Conservation (phyloP, 192 early-diverging fungal genomes). For the Backusella westeae region DNA sequence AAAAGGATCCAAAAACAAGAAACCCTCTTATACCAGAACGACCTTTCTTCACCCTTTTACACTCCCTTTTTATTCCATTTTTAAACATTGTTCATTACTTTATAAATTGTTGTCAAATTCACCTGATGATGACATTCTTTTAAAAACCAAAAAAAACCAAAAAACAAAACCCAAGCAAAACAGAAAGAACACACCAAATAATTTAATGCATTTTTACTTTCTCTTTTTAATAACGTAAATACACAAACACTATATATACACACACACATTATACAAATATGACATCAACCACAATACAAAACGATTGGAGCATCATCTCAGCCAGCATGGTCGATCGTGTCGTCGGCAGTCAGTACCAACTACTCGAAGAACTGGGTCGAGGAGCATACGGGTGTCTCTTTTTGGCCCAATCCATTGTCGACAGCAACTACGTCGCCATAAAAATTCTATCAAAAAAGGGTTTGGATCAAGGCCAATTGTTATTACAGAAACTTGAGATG, state of each 20-base stretch:
- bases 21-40: too few species aligned
- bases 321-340: conserved; percentile 8
- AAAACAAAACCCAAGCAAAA: not conserved
- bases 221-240: not conserved
- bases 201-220: not conserved
- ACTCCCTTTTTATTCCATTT: not conserved
- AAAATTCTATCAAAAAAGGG: conserved; percentile 55
- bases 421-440: conserved; percentile 53
- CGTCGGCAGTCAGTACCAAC: conserved; percentile 24
- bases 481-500: conserved; percentile 58
- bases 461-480: conserved; percentile 39
- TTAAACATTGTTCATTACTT: not conserved
- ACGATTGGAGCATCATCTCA: not conserved
- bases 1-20: too few species aligned
- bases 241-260: not conserved
- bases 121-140: not conserved
- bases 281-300: not conserved
- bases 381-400: conserved; percentile 78
- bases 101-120: not conserved
- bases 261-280: not conserved
- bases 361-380: conserved; percentile 59
- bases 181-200: not conserved
- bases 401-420: conserved; percentile 51
- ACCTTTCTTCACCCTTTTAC: not conserved
- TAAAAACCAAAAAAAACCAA: not conserved